Evolutionary conservation across 148 eudicot genomes (phyloP), one percentile per base, ranked within the genome.

Genomic region (Amaranthus hypochondriacus): DNA sequence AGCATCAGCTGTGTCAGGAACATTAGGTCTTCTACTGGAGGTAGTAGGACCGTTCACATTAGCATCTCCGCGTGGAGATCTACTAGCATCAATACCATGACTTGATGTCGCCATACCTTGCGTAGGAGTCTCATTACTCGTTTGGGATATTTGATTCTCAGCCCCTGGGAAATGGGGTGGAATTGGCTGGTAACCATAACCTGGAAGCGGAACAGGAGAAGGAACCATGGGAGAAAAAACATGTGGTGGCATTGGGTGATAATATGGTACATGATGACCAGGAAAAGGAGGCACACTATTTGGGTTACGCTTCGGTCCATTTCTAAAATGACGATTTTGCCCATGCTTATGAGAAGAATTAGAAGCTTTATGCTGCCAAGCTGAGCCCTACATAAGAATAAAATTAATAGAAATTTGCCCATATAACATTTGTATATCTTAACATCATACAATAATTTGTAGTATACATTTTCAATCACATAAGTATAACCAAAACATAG

Each of bases 281-380:
- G 91, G 82, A 81, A 83, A 83, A 68, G 86, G 84, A 56, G 89
- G 89, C 49, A 71, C 87, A 70, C 43, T 78, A 78, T 84, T 87
- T 56, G 82, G 87, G 76, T 82, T 77, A 43, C 87, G 87, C 84
- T 87, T 94, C 44, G 87, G 82, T 68, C 88, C 92, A 62, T 76
- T 58, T 85, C 78, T 94, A 56, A 83, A 87, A 66, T 88, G 83
- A 55, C 85, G 89, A 13, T 69, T 61, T 4, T 82, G 81, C 14
- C 82, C 78, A 71, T 86, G 83, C 83, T 83, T 91, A 78, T 80
- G 84, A 5, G 84, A 83, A 72, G 89, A 62, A 77, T 83, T 88
- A 12, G 67, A 79, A 18, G 73, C 58, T 76, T 86, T 91, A 71
- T 85, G 88, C 56, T 76, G 87, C 68, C 74, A 90, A 62, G 62